Conservation (phyloP, 768 basidiomycete genomes). For the Hygrophoropsis aurantiaca region DNA sequence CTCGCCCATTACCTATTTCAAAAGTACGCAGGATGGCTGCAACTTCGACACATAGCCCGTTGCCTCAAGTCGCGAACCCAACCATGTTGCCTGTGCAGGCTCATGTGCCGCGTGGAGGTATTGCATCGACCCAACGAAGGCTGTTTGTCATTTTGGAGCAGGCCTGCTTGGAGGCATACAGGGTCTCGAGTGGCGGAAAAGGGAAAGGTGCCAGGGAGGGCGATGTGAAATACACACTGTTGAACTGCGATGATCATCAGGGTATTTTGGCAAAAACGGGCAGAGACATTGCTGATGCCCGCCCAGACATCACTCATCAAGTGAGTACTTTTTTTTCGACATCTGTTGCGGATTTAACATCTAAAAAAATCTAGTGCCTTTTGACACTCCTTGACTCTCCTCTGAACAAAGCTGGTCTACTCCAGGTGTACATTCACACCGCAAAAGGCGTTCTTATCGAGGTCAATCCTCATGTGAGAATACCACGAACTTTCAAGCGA, state of each 20-base stretch:
- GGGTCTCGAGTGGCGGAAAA: conserved; percentile 63
- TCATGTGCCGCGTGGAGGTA: conserved; percentile 59
- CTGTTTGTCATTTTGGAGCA: conserved; percentile 91
- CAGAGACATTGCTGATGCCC: conserved; percentile 97
- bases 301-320: conserved; percentile 99
- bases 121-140: conserved; percentile 57
- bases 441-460: conserved; percentile 95
- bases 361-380: conserved; percentile 84
- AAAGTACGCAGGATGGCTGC: conserved; percentile 54
- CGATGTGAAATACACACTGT: conserved; percentile 92
- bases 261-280: conserved; percentile 97
- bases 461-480: conserved; percentile 96
- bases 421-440: conserved; percentile 98
- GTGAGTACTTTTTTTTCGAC: conserved; percentile 43
- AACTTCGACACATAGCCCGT: conserved; percentile 41
- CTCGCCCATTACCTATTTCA: conserved; percentile 58
- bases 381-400: conserved; percentile 96
- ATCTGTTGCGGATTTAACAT: conserved; percentile 3
- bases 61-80: conserved; percentile 61
- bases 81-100: conserved; percentile 83
- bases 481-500: conserved; percentile 97
- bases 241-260: conserved; percentile 99
- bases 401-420: conserved; percentile 92
- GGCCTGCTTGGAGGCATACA: conserved; percentile 95
- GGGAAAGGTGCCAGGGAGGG: conserved; percentile 53